phyloP scores from a whole-genome alignment of 2,329 filamentous ascomycete species.

The Aulographum hederae region DNA sequence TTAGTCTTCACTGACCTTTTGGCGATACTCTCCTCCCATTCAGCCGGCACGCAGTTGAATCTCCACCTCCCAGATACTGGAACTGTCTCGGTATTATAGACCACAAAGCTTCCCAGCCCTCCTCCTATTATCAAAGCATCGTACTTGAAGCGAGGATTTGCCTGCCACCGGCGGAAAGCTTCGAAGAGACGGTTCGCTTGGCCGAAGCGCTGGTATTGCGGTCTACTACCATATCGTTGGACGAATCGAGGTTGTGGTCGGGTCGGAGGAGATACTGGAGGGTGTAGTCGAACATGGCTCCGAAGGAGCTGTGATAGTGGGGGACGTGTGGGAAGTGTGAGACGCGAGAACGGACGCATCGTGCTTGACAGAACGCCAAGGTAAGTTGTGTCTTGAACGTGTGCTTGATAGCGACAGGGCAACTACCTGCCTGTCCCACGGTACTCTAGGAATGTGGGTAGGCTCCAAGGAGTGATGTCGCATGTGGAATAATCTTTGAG shows the following conservation, averaged over 20 bases:
- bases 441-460: too few relatives aligned
- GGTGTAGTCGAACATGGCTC: too few relatives aligned
- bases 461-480: too few relatives aligned
- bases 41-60: slow-evolving; percentile 50
- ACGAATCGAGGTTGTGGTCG: not conserved
- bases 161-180: slow-evolving; percentile 19
- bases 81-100: slow-evolving; percentile 51
- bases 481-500: too few relatives aligned
- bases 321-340: too few relatives aligned
- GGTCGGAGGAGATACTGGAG: not conserved
- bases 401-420: too few relatives aligned
- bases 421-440: too few relatives aligned
- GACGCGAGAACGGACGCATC: too few relatives aligned
- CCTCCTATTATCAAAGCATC: slow-evolving; percentile 24
- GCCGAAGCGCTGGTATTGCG: not conserved
- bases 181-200: slow-evolving; percentile 8
- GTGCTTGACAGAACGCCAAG: too few relatives aligned
- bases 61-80: slow-evolving; percentile 44
- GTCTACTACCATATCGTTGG: not conserved
- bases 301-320: too few relatives aligned
- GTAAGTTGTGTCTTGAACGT: too few relatives aligned
- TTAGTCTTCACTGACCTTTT: too few relatives aligned
- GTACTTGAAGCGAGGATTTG: slow-evolving; percentile 27
- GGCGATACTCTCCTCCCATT: slow-evolving; percentile 33
- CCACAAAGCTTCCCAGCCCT: slow-evolving; percentile 38